These are phyloP conservation scores for Epichloe gansuensis DNA, from an alignment of 2,329 filamentous ascomycete species.

Conservation along the genomic window DNA sequence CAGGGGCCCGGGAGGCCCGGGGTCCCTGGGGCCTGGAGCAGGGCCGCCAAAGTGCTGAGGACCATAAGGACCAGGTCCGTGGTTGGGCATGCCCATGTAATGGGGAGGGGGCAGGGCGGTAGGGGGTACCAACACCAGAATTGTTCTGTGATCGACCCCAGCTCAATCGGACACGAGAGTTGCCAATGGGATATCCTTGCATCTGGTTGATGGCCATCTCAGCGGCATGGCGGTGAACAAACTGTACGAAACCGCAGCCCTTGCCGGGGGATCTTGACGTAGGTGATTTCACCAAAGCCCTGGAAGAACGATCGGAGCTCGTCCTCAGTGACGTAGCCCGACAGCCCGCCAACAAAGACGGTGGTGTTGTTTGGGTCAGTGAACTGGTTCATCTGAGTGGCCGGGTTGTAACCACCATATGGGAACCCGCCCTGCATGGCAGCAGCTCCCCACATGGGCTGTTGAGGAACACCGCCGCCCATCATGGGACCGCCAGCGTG, in stretches of 20 bases:
- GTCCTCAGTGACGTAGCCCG: conserved; percentile 96
- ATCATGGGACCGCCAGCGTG: conserved; percentile 33
- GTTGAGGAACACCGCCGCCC: conserved; percentile 28
- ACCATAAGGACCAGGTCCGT: conserved; percentile 31
- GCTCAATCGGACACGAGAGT: conserved; percentile 91
- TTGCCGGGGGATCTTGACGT: conserved; percentile 99
- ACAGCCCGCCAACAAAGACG: conserved; percentile 93
- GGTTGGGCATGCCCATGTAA: conserved; percentile 38
- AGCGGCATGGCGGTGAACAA: conserved; percentile 94
- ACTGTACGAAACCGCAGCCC: conserved; percentile 97
- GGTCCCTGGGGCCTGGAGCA: conserved; percentile 25
- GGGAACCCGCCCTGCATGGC: conserved; percentile 23
- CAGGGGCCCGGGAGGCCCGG: conserved; percentile 24
- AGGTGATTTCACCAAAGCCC: conserved; percentile 97
- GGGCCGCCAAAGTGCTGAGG: conserved; percentile 22
- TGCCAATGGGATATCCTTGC: conserved; percentile 98
- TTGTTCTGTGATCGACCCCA: conserved; percentile 99
- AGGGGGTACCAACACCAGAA: conserved; percentile 93
- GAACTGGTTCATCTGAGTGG: conserved; percentile 86
- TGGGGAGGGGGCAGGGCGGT: conserved; percentile 70
- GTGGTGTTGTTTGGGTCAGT: conserved; percentile 99
- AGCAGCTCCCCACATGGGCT: conserved; percentile 31
- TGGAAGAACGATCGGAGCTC: conserved; percentile 99
- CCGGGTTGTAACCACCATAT: conserved; percentile 35
- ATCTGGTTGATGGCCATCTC: conserved; percentile 99